Evolutionary conservation across 768 basidiomycete species (phyloP).

Genomic region (Xerocomus brunneocitrinus): DNA sequence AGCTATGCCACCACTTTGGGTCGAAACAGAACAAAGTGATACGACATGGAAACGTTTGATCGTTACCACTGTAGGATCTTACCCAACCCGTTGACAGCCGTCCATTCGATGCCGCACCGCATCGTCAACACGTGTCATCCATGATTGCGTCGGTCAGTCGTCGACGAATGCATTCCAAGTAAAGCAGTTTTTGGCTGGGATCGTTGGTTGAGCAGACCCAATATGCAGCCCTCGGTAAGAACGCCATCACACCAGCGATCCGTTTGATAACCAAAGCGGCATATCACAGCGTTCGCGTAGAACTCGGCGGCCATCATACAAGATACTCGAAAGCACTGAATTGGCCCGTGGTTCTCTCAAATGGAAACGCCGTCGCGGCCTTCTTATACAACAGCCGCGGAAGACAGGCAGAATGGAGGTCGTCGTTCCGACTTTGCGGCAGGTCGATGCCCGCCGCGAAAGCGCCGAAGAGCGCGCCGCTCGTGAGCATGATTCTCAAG

Average conservation of each 20-base stretch:
- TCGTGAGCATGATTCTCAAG: slow-evolving; percentile 3
- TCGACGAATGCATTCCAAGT: background rate
- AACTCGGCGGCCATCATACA: slow-evolving; percentile 6
- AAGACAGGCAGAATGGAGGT: slow-evolving; percentile 8
- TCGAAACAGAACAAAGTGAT: no score
- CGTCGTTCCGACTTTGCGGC: slow-evolving; percentile 5
- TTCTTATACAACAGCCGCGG: slow-evolving; percentile 3
- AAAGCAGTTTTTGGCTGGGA: no score
- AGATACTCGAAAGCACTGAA: background rate
- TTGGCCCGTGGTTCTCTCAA: background rate
- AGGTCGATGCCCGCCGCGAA: background rate
- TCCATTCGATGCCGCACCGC: background rate
- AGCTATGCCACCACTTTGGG: no score
- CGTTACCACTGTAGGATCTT: no score
- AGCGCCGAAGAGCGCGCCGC: background rate
- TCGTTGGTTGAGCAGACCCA: no score
- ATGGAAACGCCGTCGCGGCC: slow-evolving; percentile 5
- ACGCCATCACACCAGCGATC: background rate
- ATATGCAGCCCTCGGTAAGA: background rate
- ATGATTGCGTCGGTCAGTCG: background rate
- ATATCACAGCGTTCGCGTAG: background rate
- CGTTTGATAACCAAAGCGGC: background rate
- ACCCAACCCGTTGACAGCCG: no score
- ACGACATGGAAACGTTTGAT: no score
- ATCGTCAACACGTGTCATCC: background rate